Conservation (phyloP, 2,329 filamentous ascomycete genomes). For the Thielaviopsis ethacetica region DNA sequence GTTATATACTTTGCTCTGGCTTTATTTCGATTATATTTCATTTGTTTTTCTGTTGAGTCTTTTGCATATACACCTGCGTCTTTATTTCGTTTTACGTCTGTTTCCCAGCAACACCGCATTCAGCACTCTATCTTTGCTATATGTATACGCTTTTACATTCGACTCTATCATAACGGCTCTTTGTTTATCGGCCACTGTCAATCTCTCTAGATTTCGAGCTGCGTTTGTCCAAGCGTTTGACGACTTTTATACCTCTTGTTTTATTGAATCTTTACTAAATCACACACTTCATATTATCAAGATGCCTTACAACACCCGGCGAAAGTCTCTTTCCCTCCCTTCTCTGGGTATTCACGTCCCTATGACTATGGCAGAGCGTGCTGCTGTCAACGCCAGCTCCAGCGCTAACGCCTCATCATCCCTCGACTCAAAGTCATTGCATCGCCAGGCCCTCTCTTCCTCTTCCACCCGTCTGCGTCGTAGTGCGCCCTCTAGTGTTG, state of each 20-base stretch:
- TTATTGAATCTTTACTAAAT: background rate
- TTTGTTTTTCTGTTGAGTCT: background rate
- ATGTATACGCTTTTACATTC: background rate
- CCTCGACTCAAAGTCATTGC: slow-evolving; percentile 16
- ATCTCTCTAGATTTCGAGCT: background rate
- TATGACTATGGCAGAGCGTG: slow-evolving; percentile 44
- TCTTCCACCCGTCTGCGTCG: slow-evolving; percentile 16
- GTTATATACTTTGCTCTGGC: background rate
- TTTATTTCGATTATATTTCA: background rate
- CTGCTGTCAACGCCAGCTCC: slow-evolving; percentile 31
- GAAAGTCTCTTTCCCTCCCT: slow-evolving; percentile 85
- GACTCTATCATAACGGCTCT: background rate
- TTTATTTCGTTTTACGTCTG: background rate
- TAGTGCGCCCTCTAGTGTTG: slow-evolving; percentile 11
- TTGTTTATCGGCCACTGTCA: background rate
- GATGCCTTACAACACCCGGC: slow-evolving; percentile 93
- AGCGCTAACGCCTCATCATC: slow-evolving; percentile 19
- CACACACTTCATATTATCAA: background rate
- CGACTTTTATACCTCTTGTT: background rate
- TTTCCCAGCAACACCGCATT: background rate
- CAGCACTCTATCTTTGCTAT: background rate
- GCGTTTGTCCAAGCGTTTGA: no score
- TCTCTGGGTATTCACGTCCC: slow-evolving; percentile 85
- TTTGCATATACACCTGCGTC: background rate
- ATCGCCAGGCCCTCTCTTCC: slow-evolving; percentile 12